phyloP scores from a whole-genome alignment of 352 stramenopile species.

The Pythium utonaiense region DNA sequence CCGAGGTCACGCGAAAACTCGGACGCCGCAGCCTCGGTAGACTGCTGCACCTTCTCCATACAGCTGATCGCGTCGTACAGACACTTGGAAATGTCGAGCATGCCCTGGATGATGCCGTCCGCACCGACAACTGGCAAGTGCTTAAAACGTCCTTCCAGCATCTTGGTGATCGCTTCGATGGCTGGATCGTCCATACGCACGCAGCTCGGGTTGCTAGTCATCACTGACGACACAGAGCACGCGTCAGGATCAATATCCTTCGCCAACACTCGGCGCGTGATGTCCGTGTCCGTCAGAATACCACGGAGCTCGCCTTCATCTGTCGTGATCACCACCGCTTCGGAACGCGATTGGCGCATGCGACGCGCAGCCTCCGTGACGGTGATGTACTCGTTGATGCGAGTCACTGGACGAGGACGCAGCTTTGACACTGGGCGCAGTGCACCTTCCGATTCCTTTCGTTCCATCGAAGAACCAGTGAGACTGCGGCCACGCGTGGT shows the following conservation, averaged over 20 bases:
- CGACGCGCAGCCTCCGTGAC: conserved; percentile 76
- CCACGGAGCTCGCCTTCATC: conserved; percentile 77
- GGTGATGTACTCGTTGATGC: conserved; percentile 86
- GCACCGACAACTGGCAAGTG: conserved; percentile 77
- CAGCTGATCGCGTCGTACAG: conserved; percentile 85
- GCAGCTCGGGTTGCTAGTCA: conserved; percentile 81
- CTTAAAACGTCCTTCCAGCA: conserved; percentile 87
- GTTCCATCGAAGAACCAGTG: conserved; percentile 45
- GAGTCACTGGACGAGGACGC: conserved; percentile 70
- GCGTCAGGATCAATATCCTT: conserved; percentile 78
- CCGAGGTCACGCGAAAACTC: conserved; percentile 81
- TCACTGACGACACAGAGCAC: conserved; percentile 75
- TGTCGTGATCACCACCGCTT: conserved; percentile 85
- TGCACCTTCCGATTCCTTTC: conserved; percentile 55
- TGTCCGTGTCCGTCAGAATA: conserved; percentile 86
- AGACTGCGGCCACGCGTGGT: conserved; percentile 33
- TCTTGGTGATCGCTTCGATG: conserved; percentile 86
- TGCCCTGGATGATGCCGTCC: conserved; percentile 69
- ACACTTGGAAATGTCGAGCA: conserved; percentile 90
- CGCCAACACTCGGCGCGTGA: conserved; percentile 78
- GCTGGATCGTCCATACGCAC: conserved; percentile 79
- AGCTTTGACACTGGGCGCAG: conserved; percentile 79
- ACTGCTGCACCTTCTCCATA: conserved; percentile 86
- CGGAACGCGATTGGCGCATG: conserved; percentile 78
- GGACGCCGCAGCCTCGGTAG: conserved; percentile 66